Evolutionary conservation across 768 basidiomycete species (phyloP), one percentile per base, ranked within the genome.

Genomic region (Omphalotus guepiniiformis): DNA sequence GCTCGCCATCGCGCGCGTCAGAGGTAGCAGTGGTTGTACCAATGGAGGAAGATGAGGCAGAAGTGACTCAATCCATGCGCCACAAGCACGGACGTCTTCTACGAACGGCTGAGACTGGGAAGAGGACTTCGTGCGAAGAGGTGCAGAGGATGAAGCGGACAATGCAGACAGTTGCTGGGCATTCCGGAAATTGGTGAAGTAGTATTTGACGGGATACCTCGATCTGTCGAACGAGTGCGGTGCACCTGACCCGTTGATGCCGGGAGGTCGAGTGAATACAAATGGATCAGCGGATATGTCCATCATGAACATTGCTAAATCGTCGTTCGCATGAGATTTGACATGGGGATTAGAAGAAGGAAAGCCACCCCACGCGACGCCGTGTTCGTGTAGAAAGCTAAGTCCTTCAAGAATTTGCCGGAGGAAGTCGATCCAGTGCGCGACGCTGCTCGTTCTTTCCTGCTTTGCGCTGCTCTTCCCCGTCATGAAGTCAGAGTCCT

Each of bases 351-450:
- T 63, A 32, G 22, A 61, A 57, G 54, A 65, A 67, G 13, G 59
- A 62, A 13, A 76, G 50, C 29, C 64, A 62, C 3, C 65, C 68
- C 30, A 78, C 65, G 38, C 37, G 13, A 44, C 26, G 7, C 55
- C 52, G 40, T 70, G 69, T 58, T 78, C 75, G 55, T 76, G 76
- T 12, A 77, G 56, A 49, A 77, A 78, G 3, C 71, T 63, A 16
- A 77, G 62, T 6, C 72, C 75, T 67, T 79, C 77, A 12, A 80
- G 65, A 1, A 71, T 53, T 57, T 80, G 77, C 27, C 72, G 59
- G 53, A 77, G 72, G 49, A 77, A 75, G 52, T 78, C 77, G 29
- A 78, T 62, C 50, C 73, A 75, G 45, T 78, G 69, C 4, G 71
- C 66, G 25, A 76, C 71, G 3, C 62, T 74, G 15, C 44, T 35